Evolutionary conservation across 805 yeast genomes (phyloP).

Genomic region (Hanseniaspora valbyensis): DNA sequence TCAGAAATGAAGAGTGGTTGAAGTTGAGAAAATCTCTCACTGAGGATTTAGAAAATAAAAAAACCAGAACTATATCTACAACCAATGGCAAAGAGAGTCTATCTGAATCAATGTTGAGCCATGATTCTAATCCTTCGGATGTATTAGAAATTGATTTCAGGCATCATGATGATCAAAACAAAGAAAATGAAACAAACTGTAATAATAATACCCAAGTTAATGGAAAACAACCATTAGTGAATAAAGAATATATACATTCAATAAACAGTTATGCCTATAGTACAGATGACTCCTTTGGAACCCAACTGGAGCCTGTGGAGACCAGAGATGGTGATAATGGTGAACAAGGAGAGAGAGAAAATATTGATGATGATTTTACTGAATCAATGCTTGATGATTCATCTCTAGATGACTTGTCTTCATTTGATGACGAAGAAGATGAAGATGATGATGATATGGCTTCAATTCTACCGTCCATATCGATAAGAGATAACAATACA

Average conservation of each 20-base stretch:
- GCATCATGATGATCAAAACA: not conserved
- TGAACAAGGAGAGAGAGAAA: not conserved
- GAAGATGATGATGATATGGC: constrained; percentile 17
- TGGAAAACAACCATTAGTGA: not conserved
- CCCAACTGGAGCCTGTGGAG: constrained; percentile 10
- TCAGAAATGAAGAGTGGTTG: constrained; percentile 24
- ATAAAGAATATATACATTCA: constrained; percentile 3
- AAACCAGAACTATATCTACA: not conserved
- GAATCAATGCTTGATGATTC: not conserved
- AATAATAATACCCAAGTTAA: not conserved
- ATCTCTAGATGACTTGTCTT: not conserved
- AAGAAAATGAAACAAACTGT: not conserved
- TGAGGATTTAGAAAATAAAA: not conserved
- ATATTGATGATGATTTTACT: constrained; percentile 12
- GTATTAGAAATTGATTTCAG: constrained; percentile 2
- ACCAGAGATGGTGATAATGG: constrained; percentile 4
- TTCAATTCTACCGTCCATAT: constrained; percentile 27
- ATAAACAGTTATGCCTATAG: constrained; percentile 11
- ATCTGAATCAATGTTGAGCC: not conserved
- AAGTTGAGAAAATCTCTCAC: constrained; percentile 18
- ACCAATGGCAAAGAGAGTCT: not conserved
- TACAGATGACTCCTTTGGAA: constrained; percentile 14
- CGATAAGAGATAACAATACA: constrained; percentile 22
- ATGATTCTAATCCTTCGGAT: not conserved
- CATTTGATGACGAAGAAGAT: no score